Evolutionary conservation across 176 grass and related monocot genomes (phyloP).

Genomic region (Bothriochloa decipiens): DNA sequence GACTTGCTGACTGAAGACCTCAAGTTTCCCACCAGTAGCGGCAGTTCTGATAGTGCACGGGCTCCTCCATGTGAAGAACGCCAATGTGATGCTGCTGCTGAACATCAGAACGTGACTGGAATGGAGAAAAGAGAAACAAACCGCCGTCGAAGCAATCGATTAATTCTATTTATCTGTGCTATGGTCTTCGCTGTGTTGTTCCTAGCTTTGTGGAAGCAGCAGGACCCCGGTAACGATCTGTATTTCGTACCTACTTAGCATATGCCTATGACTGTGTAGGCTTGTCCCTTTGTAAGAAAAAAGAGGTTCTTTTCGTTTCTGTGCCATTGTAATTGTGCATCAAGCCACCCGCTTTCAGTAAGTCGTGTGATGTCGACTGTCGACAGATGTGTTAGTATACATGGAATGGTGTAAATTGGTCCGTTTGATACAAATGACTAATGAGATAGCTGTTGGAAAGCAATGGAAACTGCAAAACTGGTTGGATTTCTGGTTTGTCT

Average conservation of each 20-base stretch:
- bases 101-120: conserved; percentile 36
- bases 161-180: conserved; percentile 29
- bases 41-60: conserved; percentile 11
- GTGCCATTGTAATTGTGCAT: conserved; percentile 27
- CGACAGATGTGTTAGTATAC: not conserved
- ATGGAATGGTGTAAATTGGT: conserved; percentile 29
- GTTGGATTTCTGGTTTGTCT: not conserved
- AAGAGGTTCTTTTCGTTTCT: not conserved
- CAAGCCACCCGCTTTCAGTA: conserved; percentile 15
- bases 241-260: conserved; percentile 53
- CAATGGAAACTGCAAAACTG: not conserved
- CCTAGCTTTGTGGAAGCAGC: conserved; percentile 49
- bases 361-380: not conserved
- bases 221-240: conserved; percentile 22
- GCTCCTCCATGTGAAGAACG: conserved; percentile 40
- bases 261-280: not conserved
- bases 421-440: not conserved
- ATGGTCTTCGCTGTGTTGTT: conserved; percentile 15
- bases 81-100: not conserved
- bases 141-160: not conserved
- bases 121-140: conserved; percentile 30
- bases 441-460: not conserved
- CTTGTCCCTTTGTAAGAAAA: conserved; percentile 4
- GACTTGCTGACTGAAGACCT: conserved; percentile 36
- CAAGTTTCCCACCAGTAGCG: conserved; percentile 25